phyloP scores from a whole-genome alignment of 345 rosid genomes.

The Pseudoturritis turrita region DNA sequence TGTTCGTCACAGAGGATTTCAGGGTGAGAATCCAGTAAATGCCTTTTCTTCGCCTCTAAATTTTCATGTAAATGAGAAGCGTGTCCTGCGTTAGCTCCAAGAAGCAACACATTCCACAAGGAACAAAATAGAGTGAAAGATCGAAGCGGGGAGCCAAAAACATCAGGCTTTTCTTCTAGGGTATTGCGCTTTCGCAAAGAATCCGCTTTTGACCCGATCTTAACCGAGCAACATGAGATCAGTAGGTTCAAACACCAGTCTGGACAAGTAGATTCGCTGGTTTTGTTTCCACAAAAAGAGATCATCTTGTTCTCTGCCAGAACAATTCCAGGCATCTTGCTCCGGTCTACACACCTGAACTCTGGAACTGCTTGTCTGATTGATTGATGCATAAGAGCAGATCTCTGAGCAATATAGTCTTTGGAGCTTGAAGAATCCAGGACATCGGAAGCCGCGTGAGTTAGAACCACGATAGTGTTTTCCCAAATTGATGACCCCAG shows the following conservation, averaged over 20 bases:
- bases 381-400: conserved; percentile 39
- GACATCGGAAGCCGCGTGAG: conserved; percentile 63
- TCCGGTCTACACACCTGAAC: conserved; percentile 35
- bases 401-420: conserved; percentile 44
- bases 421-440: conserved; percentile 43
- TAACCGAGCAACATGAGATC: conserved; percentile 56
- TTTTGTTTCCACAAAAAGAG: conserved; percentile 23
- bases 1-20: conserved; percentile 11
- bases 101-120: conserved; percentile 44
- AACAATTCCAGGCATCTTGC: conserved; percentile 44
- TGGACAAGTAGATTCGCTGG: conserved; percentile 33
- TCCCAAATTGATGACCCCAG: conserved; percentile 64
- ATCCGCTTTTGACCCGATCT: conserved; percentile 42
- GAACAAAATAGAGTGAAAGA: conserved; percentile 41
- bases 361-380: conserved; percentile 52
- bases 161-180: conserved; percentile 27
- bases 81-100: conserved; percentile 33
- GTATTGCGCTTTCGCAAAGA: conserved; percentile 27
- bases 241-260: conserved; percentile 58
- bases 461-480: conserved; percentile 53
- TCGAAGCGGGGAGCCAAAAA: conserved; percentile 26
- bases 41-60: conserved; percentile 10
- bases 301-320: conserved; percentile 55
- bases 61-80: conserved; percentile 1
- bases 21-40: background rate